Evolutionary conservation across 306 rosid species (phyloP).

Genomic region (Gastrolobium villosum): DNA sequence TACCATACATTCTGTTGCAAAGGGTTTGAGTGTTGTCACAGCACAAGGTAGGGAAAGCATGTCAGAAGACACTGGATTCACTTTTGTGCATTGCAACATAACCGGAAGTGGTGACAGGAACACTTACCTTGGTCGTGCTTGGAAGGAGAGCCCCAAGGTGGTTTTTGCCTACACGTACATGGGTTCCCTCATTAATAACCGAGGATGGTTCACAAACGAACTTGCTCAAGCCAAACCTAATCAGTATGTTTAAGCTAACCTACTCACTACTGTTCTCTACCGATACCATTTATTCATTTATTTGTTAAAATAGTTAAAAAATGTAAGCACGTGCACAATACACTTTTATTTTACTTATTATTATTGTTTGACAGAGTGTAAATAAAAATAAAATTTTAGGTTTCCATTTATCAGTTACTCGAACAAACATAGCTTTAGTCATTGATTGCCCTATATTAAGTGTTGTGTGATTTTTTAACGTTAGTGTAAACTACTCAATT

Average conservation of each 20-base stretch:
- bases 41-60: slow-evolving; percentile 62
- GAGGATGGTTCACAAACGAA: slow-evolving; percentile 55
- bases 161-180: slow-evolving; percentile 68
- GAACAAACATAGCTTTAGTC: not conserved
- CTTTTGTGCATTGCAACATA: slow-evolving; percentile 63
- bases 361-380: not conserved
- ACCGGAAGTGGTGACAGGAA: slow-evolving; percentile 51
- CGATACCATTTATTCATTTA: not conserved
- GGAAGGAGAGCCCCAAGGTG: slow-evolving; percentile 67
- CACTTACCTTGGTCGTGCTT: slow-evolving; percentile 70
- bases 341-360: not conserved
- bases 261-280: too few species aligned
- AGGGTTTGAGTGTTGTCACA: slow-evolving; percentile 59
- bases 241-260: not conserved
- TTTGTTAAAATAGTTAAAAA: not conserved
- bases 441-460: not conserved
- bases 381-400: too few species aligned
- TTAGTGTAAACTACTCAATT: too few species aligned
- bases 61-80: slow-evolving; percentile 61
- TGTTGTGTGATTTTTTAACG: not conserved
- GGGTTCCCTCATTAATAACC: slow-evolving; percentile 49
- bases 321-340: not conserved
- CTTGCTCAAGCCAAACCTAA: not conserved
- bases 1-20: slow-evolving; percentile 57
- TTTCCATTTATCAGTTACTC: too few species aligned